phyloP scores from a whole-genome alignment of 2,329 filamentous ascomycete genomes.

The Fusarium abutilonis region DNA sequence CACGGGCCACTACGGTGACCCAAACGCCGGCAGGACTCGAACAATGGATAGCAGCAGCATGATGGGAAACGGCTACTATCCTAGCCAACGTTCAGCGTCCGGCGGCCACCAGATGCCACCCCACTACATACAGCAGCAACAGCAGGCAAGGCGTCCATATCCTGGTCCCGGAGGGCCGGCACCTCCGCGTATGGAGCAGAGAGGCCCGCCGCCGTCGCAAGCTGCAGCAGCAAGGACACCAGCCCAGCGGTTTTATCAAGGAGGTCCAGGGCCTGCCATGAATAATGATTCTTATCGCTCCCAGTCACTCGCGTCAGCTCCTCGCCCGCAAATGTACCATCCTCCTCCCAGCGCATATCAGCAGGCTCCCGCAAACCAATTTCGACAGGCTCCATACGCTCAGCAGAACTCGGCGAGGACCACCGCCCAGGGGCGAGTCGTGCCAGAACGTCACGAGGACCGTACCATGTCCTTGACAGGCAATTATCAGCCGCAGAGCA shows the following conservation, averaged over 20 bases:
- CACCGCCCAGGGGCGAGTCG: conserved; percentile 89
- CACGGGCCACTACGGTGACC: conserved; percentile 51
- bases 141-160: conserved; percentile 57
- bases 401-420: conserved; percentile 75
- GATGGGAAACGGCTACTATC: conserved; percentile 63
- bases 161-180: conserved; percentile 59
- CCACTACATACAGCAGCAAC: conserved; percentile 59
- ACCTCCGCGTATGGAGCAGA: conserved; percentile 72
- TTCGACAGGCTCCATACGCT: conserved; percentile 78
- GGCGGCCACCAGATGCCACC: conserved; percentile 57
- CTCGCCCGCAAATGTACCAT: conserved; percentile 78
- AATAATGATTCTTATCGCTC: conserved; percentile 89
- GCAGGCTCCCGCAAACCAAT: conserved; percentile 75
- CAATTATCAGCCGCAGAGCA: conserved; percentile 72
- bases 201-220: conserved; percentile 59
- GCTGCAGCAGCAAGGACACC: conserved; percentile 53
- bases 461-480: conserved; percentile 96
- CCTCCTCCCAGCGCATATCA: conserved; percentile 70
- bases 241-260: conserved; percentile 69
- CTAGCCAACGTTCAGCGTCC: conserved; percentile 62
- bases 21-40: conserved; percentile 46
- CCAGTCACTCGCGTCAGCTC: conserved; percentile 85
- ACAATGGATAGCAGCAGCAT: conserved; percentile 52
- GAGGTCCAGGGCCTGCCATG: conserved; percentile 68
- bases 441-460: conserved; percentile 92